Evolutionary conservation across 306 rosid species (phyloP), one percentile per base, ranked within the genome.

Genomic region (Sicyos edulis): DNA sequence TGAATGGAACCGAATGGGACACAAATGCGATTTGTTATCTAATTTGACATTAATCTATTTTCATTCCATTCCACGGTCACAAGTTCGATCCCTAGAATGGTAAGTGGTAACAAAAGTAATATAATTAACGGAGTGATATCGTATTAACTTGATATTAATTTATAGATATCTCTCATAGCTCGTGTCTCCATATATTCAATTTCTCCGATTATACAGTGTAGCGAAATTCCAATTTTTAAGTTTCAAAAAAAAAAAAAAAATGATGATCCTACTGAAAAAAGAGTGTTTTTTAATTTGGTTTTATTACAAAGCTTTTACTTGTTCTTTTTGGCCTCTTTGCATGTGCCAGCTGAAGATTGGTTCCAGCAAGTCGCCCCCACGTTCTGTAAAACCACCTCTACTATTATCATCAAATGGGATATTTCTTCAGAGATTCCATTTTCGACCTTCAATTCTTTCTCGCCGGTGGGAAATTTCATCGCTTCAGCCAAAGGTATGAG

Each of bases 291-390:
- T 32, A 22, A 32, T 8, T 67, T 54, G 32, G 63, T 60, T 76
- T 66, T 24, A 0, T 24, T 4, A 70, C 7, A 24, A n/a, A 2
- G 19, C 70, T 19, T 24, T 40, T 26, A 10, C 60, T 70, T 71
- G 47, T 49, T 70, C 65, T 3, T 47, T 47, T 50, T 65, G 57
- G 64, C 52, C 24, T 13, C 47, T 19, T 15, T 77, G 82, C 87
- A 81, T 77, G 84, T 83, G 85, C 40, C 44, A 73, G 71, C 62
- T 59, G 76, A 60, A 37, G 74, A 44, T 78, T 70, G 54, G 68
- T 72, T 26, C 62, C 57, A 61, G 67, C 67, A 79, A 86, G 96
- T 92, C 78, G 97, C 83, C 81, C 77, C 87, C 96, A 85, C 97
- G 92, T 89, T 88, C 77, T 50, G 26, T 65, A 78, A 26, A 49